Evolutionary conservation across 805 yeast species (phyloP).

Genomic region (Candida alai): DNA sequence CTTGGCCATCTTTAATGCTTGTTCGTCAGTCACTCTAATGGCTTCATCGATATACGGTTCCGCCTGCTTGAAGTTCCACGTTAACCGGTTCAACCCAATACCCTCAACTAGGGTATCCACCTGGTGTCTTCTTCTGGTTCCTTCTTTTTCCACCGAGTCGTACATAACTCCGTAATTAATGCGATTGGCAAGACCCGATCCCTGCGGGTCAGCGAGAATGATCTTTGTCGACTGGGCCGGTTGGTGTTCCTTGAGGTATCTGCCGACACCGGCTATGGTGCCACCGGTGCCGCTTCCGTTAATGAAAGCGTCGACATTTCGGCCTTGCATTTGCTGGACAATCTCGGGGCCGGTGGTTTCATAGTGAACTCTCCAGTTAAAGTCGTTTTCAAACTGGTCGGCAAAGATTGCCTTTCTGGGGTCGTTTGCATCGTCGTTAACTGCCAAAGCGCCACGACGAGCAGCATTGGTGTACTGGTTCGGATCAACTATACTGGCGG

Average conservation of each 20-base stretch:
- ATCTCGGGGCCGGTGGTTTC: slow-evolving; percentile 90
- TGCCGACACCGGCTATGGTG: slow-evolving; percentile 86
- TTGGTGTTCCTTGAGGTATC: slow-evolving; percentile 66
- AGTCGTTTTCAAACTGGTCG: slow-evolving; percentile 91
- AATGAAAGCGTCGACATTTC: slow-evolving; percentile 68
- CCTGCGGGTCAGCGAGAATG: slow-evolving; percentile 91
- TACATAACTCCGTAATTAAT: slow-evolving; percentile 92
- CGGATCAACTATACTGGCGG: slow-evolving; percentile 94
- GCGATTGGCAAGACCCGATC: slow-evolving; percentile 84
- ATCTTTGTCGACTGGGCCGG: slow-evolving; percentile 36
- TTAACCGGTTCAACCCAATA: slow-evolving; percentile 83
- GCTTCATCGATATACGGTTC: slow-evolving; percentile 73
- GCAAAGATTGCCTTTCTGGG: slow-evolving; percentile 72
- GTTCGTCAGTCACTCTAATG: slow-evolving; percentile 69
- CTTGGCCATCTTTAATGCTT: slow-evolving; percentile 88
- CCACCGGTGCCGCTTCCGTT: slow-evolving; percentile 98
- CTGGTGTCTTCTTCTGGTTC: slow-evolving; percentile 91
- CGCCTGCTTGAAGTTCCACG: slow-evolving; percentile 74
- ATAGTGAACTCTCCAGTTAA: slow-evolving; percentile 84
- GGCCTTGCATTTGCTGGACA: slow-evolving; percentile 59
- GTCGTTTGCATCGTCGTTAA: slow-evolving; percentile 37
- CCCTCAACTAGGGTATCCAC: slow-evolving; percentile 96
- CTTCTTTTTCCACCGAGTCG: slow-evolving; percentile 83
- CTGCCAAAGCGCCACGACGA: slow-evolving; percentile 54
- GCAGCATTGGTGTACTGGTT: slow-evolving; percentile 91